A percentile compares a stretch with the other conserved stretches of the same genome.
These are phyloP conservation scores for Colletotrichum spaethianum DNA, from an alignment of 2,329 filamentous ascomycete species.

Conservation along the genomic window DNA sequence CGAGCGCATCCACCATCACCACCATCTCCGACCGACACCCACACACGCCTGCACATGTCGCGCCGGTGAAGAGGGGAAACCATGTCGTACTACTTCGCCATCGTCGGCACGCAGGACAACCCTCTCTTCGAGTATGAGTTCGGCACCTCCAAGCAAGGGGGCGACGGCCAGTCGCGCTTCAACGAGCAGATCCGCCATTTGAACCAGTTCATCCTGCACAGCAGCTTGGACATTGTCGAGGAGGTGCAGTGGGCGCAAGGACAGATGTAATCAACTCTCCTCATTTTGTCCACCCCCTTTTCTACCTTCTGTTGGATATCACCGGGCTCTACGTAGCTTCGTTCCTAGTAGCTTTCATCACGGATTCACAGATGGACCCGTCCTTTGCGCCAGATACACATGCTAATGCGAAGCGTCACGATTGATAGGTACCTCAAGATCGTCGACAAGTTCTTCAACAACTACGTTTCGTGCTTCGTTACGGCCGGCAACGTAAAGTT, in stretches of 20 bases:
- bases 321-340: not conserved
- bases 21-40: not conserved
- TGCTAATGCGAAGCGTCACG: not conserved
- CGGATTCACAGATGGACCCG: not conserved
- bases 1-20: not conserved
- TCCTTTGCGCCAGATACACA: not conserved
- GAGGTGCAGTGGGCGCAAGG: slow-evolving; percentile 94
- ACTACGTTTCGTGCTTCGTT: slow-evolving; percentile 94
- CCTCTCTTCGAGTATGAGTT: slow-evolving; percentile 98
- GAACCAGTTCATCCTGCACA: slow-evolving; percentile 98
- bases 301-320: not conserved
- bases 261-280: slow-evolving; percentile 74
- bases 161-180: slow-evolving; percentile 92
- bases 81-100: slow-evolving; percentile 99
- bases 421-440: slow-evolving; percentile 88
- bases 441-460: slow-evolving; percentile 96
- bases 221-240: slow-evolving; percentile 93
- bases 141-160: slow-evolving; percentile 94
- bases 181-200: slow-evolving; percentile 89
- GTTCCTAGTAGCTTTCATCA: not conserved
- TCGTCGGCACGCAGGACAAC: slow-evolving; percentile 95
- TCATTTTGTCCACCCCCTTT: slow-evolving; percentile 26
- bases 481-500: slow-evolving; percentile 95
- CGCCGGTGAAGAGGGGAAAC: slow-evolving; percentile 43
- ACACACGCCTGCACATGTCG: slow-evolving; percentile 2